Evolutionary conservation across 2,329 filamentous ascomycete species (phyloP).

Genomic region (Huntiella savannae): DNA sequence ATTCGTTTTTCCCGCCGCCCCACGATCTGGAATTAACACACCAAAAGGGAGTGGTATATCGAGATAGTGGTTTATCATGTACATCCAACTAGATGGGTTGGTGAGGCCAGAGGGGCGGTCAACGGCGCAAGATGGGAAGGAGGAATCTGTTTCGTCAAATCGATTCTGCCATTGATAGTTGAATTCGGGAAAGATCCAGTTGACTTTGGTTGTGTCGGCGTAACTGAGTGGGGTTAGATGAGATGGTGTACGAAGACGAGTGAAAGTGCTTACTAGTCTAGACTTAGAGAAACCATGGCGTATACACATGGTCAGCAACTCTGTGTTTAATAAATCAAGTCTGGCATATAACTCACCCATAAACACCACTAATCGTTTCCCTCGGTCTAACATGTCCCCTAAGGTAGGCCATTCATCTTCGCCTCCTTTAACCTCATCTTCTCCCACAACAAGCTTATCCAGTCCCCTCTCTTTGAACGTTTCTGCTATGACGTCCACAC

Average conservation of each 20-base stretch:
- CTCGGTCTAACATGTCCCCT: conserved; percentile 39
- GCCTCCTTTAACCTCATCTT: conserved; percentile 17
- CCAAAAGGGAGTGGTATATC: conserved; percentile 17
- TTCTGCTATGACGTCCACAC: conserved; percentile 33
- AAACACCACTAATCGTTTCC: conserved; percentile 50
- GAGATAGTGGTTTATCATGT: conserved; percentile 25
- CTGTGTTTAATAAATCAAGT: too few relatives aligned
- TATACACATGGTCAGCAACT: too few relatives aligned
- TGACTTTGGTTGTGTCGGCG: conserved; percentile 27
- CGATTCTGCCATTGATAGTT: conserved; percentile 53
- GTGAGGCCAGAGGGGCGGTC: conserved; percentile 35
- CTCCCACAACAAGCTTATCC: conserved; percentile 32
- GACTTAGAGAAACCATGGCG: too few relatives aligned
- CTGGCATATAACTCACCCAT: conserved; percentile 30
- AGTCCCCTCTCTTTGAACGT: conserved; percentile 37
- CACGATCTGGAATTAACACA: conserved; percentile 14
- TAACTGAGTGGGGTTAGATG: conserved; percentile 17
- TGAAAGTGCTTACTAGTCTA: neutral
- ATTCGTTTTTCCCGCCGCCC: conserved; percentile 10
- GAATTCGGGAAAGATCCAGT: conserved; percentile 47
- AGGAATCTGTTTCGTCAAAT: conserved; percentile 40
- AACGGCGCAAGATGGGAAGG: conserved; percentile 45
- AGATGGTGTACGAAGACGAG: neutral
- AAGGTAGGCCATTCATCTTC: conserved; percentile 50
- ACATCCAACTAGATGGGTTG: conserved; percentile 19